Evolutionary conservation across 371 early-diverging fungal species (phyloP), one percentile per base, ranked within the genome.

Genomic region (Nematocida sp.): DNA sequence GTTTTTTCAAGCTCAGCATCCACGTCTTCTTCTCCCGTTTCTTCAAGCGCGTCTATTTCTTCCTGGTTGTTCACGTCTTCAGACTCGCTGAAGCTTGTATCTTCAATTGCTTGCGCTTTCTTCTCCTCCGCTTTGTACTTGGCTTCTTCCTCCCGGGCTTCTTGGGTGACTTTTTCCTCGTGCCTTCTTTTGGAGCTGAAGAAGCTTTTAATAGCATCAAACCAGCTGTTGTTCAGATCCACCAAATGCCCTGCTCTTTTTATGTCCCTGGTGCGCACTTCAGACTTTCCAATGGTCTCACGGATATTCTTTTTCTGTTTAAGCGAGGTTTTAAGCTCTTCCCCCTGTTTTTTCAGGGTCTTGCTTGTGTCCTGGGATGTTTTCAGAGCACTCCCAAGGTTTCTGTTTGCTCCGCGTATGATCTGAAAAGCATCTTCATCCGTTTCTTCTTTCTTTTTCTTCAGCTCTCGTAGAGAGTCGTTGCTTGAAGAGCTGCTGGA

Each of bases 1-100:
- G 58, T 70, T 43, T 70, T 70, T 31, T 70, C 74, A n/a, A 70
- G 48, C 32, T 70, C 62, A 15, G 21, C 74, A 27, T 60, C 60
- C 19, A 57, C 51, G 29, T 62, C 41, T 4, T 19, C 58, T n/a
- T 37, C 56, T 5, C 51, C 74, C 5, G 74, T 27, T 17, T 49
- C 56, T 29, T 70, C 62, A 23, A 70, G 58, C n/a, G 40, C 1
- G 2, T 53, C 40, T 38, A 36, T 52, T 31, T 56, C 45, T 38
- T n/a, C 15, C 3, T 45, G 23, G 60, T 43, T 48, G 11, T 49
- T 3, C 17, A 13, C 34, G 34, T 11, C 13, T 13, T 34, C 54
- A 4, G 19, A 15, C 31, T 21, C 31, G 13, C 19, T 19, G 15
- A 13, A 36, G 3, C 19, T 52, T 34, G 8, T 32, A 5, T 25